These are phyloP conservation scores for Cenchrus fungigraminus DNA, from an alignment of 176 grass and related monocot species.

Conservation along the genomic window DNA sequence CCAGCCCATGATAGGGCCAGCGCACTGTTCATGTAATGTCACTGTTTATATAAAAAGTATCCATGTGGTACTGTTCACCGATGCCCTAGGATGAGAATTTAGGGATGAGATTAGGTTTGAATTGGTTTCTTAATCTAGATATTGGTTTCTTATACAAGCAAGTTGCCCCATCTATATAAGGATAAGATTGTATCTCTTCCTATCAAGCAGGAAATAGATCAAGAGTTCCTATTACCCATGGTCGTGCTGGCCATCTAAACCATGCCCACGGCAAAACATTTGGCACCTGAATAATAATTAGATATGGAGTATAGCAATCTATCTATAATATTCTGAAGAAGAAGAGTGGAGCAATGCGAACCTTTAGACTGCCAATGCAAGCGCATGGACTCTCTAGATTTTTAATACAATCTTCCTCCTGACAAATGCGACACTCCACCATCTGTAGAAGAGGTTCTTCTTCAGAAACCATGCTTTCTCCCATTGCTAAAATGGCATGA, in stretches of 20 bases:
- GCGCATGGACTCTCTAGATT: slow-evolving; percentile 83
- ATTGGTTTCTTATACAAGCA: neutral
- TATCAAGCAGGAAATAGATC: neutral
- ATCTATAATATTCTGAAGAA: neutral
- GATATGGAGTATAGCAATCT: neutral
- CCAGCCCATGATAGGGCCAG: neutral
- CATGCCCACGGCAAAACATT: neutral
- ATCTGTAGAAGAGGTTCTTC: slow-evolving; percentile 76
- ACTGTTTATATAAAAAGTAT: neutral
- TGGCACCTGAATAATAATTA: neutral
- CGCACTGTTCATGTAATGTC: neutral
- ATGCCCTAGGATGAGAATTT: neutral
- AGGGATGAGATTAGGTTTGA: neutral
- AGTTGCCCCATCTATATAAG: neutral
- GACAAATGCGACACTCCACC: slow-evolving; percentile 86
- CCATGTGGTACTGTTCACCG: neutral
- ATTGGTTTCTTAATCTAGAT: neutral
- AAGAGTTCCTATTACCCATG: neutral
- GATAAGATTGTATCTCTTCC: neutral
- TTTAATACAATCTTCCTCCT: slow-evolving; percentile 79
- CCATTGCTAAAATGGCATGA: slow-evolving; percentile 41
- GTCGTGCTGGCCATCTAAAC: neutral
- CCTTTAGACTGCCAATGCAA: slow-evolving; percentile 90
- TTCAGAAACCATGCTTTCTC: slow-evolving; percentile 55
- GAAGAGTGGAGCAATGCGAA: slow-evolving; percentile 28